Conservation (phyloP, 345 rosid species). For the Brassica cretica region DNA sequence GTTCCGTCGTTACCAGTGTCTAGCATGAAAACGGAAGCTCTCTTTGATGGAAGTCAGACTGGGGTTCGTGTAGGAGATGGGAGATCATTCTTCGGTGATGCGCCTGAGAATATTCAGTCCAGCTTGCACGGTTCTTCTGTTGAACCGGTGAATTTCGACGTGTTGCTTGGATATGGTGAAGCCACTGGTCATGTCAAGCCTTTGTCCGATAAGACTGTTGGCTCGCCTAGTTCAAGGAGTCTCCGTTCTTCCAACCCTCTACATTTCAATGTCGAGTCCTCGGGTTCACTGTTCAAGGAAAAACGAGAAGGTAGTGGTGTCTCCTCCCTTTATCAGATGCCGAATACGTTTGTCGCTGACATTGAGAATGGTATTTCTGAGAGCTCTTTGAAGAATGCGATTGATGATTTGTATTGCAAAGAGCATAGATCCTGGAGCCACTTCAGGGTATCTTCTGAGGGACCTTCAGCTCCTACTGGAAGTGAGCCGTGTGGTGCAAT, state of each 20-base stretch:
- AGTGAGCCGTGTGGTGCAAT: conserved; percentile 18
- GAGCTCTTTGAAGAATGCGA: conserved; percentile 41
- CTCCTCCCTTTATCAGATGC: conserved; percentile 41
- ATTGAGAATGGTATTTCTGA: conserved; percentile 33
- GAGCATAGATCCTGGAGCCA: conserved; percentile 44
- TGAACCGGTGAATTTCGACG: conserved; percentile 41
- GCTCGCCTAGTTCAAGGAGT: conserved; percentile 65
- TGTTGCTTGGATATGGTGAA: conserved; percentile 39
- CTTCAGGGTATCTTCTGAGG: conserved; percentile 41
- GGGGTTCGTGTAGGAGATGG: conserved; percentile 42
- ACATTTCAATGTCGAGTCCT: conserved; percentile 37
- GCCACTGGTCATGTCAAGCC: conserved; percentile 40
- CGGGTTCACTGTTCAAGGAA: conserved; percentile 34
- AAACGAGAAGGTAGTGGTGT: conserved; percentile 44
- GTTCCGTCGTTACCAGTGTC: conserved; percentile 39
- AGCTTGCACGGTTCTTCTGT: conserved; percentile 39
- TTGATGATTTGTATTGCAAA: conserved; percentile 33
- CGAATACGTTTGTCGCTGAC: conserved; percentile 20
- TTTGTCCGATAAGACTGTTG: conserved; percentile 37
- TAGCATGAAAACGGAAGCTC: conserved; percentile 37
- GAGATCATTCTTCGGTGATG: conserved; percentile 35
- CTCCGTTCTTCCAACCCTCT: conserved; percentile 46
- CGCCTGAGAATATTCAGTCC: conserved; percentile 33
- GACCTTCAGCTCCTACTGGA: conserved; percentile 32
- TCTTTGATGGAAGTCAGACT: conserved; percentile 43